These are phyloP conservation scores for Claviceps sp. DNA, from an alignment of 2,329 filamentous ascomycete species.

Conservation along the genomic window DNA sequence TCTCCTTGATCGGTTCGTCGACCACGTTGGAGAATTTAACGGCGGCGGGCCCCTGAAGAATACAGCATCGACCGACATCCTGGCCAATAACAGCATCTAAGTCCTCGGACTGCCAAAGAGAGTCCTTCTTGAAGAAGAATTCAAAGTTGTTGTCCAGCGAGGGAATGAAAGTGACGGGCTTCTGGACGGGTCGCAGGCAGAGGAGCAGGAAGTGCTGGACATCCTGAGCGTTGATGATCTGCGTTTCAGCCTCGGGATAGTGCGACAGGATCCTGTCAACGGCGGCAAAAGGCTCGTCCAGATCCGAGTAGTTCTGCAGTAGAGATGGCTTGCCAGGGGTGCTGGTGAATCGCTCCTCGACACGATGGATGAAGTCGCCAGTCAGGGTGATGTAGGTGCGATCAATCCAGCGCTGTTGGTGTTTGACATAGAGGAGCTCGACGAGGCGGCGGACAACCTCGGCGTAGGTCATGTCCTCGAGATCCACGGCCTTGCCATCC, in stretches of 20 bases:
- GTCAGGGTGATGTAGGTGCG: constrained; percentile 69
- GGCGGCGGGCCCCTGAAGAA: constrained; percentile 87
- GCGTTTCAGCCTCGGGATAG: constrained; percentile 75
- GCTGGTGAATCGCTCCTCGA: constrained; percentile 92
- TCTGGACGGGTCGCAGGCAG: constrained; percentile 83
- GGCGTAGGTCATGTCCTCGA: constrained; percentile 92
- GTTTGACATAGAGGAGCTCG: constrained; percentile 81
- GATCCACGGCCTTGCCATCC: constrained; percentile 65
- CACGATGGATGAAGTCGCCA: constrained; percentile 88
- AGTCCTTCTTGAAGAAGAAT: constrained; percentile 99
- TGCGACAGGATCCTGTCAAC: constrained; percentile 67
- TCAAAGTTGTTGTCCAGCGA: constrained; percentile 95
- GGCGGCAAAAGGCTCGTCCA: constrained; percentile 66
- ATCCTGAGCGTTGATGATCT: constrained; percentile 96
- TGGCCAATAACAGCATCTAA: constrained; percentile 90
- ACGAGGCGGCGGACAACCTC: constrained; percentile 81
- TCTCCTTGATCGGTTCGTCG: constrained; percentile 90
- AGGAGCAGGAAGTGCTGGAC: constrained; percentile 93
- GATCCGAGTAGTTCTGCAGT: constrained; percentile 80
- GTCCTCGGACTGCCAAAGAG: constrained; percentile 97
- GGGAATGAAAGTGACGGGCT: constrained; percentile 93
- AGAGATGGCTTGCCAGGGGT: constrained; percentile 58
- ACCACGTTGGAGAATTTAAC: constrained; percentile 79
- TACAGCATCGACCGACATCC: constrained; percentile 91
- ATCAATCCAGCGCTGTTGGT: constrained; percentile 86